phyloP scores from a whole-genome alignment of 495 filamentous ascomycete genomes.

The Aspergillus saccharolyticus region DNA sequence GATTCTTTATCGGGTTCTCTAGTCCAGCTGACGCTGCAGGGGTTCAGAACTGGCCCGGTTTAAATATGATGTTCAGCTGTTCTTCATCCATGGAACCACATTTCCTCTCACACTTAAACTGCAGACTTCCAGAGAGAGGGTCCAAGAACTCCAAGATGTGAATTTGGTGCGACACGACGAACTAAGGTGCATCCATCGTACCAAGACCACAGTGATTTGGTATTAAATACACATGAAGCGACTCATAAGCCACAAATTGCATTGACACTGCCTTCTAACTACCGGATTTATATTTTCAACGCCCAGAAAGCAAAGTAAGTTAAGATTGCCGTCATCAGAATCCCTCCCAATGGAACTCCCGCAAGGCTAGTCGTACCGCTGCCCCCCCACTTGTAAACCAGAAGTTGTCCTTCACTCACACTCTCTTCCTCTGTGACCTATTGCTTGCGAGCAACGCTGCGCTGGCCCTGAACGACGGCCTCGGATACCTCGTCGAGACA shows the following conservation, averaged over 20 bases:
- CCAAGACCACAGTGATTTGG: neutral
- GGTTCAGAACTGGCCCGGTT: too few relatives aligned
- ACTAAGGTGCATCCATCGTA: neutral
- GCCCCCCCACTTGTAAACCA: neutral
- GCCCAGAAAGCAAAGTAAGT: neutral
- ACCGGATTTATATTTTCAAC: neutral
- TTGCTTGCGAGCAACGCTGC: slow-evolving; percentile 5
- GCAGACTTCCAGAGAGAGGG: too few relatives aligned
- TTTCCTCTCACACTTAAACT: too few relatives aligned
- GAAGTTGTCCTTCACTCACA: neutral
- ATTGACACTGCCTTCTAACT: neutral
- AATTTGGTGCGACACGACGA: neutral
- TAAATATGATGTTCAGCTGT: too few relatives aligned
- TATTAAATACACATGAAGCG: neutral
- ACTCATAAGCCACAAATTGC: neutral
- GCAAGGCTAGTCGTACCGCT: neutral
- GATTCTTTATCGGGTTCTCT: too few relatives aligned
- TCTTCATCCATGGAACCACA: too few relatives aligned
- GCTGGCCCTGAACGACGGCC: slow-evolving; percentile 10
- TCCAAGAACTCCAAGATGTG: too few relatives aligned
- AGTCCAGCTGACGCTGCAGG: too few relatives aligned
- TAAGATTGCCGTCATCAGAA: neutral
- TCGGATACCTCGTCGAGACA: slow-evolving; percentile 49
- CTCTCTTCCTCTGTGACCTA: neutral
- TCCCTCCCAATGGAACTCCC: neutral